phyloP scores from a whole-genome alignment of 306 rosid genomes.

The Lathyrus sativus region DNA sequence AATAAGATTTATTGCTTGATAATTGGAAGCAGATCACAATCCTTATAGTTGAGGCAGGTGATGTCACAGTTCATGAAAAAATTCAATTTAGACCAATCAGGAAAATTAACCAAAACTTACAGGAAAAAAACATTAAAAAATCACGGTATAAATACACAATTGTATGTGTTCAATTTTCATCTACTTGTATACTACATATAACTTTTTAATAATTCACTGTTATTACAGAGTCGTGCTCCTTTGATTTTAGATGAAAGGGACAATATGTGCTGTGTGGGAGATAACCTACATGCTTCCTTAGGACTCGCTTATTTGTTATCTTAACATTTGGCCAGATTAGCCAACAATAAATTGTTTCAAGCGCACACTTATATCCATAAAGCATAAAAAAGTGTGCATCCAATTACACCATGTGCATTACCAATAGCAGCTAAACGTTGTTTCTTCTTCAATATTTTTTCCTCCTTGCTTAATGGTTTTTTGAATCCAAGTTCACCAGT shows the following conservation, averaged over 20 bases:
- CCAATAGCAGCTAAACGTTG: constrained; percentile 98
- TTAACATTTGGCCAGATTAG: constrained; percentile 2
- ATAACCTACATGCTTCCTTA: constrained; percentile 15
- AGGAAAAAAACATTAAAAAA: background rate
- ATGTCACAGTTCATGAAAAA: constrained; percentile 30
- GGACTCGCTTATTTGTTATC: background rate
- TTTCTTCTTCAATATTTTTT: constrained; percentile 80
- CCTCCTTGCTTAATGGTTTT: constrained; percentile 90
- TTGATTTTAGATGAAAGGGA: background rate
- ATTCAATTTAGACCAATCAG: constrained; percentile 1
- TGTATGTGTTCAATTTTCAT: constrained; percentile 12
- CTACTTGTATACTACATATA: background rate
- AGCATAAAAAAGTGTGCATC: constrained; percentile 18
- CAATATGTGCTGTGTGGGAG: constrained; percentile 9
- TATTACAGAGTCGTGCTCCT: constrained; percentile 13
- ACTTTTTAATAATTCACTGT: background rate
- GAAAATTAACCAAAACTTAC: background rate
- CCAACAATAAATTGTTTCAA: constrained; percentile 21
- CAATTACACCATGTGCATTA: constrained; percentile 46
- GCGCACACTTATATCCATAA: constrained; percentile 8
- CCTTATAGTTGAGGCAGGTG: constrained; percentile 21
- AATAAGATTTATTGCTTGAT: constrained; percentile 6
- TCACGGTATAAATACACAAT: background rate
- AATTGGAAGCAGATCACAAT: constrained; percentile 17
- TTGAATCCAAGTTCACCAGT: constrained; percentile 84